phyloP scores from a whole-genome alignment of 2,329 filamentous ascomycete genomes.

The Trichoderma koningii region DNA sequence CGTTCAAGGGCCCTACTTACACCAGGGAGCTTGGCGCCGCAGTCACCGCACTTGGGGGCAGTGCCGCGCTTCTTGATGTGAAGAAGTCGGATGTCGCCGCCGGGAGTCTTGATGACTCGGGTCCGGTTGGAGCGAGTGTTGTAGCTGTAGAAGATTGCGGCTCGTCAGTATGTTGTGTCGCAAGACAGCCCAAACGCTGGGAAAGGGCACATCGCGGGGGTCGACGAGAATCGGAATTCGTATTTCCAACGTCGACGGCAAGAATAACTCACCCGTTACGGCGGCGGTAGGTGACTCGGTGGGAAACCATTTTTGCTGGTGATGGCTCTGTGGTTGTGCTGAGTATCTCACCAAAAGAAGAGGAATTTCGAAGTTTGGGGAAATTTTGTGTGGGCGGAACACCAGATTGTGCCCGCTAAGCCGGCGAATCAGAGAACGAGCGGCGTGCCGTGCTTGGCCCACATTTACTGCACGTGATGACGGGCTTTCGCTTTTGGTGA shows the following conservation, averaged over 20 bases:
- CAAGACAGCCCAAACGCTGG: conserved; percentile 14
- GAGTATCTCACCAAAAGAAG: conserved; percentile 42
- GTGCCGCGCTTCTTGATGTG: conserved; percentile 99
- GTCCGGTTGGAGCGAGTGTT: conserved; percentile 98
- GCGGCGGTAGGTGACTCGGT: conserved; percentile 70
- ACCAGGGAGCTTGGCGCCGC: conserved; percentile 93
- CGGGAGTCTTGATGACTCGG: conserved; percentile 93
- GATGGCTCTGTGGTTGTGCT: conserved; percentile 43
- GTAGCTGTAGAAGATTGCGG: conserved; percentile 63
- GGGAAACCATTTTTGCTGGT: conserved; percentile 59
- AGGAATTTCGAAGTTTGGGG: conserved; percentile 47
- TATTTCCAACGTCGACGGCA: conserved; percentile 26
- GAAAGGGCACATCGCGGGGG: not conserved
- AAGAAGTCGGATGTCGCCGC: conserved; percentile 91
- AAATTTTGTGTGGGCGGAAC: conserved; percentile 48
- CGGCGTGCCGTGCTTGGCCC: conserved; percentile 17
- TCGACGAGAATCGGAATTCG: not conserved
- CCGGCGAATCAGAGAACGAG: conserved; percentile 41
- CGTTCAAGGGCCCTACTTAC: conserved; percentile 64
- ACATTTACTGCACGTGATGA: conserved; percentile 16
- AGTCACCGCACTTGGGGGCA: conserved; percentile 99
- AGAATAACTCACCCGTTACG: conserved; percentile 71
- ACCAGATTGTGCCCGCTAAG: conserved; percentile 43
- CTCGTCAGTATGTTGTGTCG: conserved; percentile 32
- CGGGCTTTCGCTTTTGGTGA: not conserved